phyloP scores from a whole-genome alignment of 75 land plant species.

The Adiantum capillusveneris region DNA sequence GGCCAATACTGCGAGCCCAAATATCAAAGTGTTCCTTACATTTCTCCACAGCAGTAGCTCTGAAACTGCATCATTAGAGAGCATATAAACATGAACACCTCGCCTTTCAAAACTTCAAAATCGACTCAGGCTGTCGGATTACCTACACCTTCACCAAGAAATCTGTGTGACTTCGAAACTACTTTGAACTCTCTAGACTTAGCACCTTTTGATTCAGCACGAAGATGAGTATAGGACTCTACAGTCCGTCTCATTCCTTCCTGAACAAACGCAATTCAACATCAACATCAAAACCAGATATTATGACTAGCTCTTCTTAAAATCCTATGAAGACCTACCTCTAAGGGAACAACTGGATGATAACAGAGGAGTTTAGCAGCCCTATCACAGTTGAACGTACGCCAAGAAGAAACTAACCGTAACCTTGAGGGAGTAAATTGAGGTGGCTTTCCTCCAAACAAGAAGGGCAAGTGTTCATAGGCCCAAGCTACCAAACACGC shows the following conservation, averaged over 20 bases:
- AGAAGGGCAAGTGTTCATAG: conserved; percentile 43
- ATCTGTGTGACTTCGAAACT: conserved; percentile 49
- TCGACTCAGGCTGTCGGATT: not conserved
- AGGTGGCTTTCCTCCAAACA: conserved; percentile 65
- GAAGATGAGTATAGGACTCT: conserved; percentile 60
- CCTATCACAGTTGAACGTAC: conserved; percentile 74
- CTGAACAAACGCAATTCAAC: no score
- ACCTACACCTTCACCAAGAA: conserved; percentile 64
- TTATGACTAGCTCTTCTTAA: no score
- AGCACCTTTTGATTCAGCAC: conserved; percentile 28
- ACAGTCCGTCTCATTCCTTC: conserved; percentile 71
- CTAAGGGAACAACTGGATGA: conserved; percentile 60
- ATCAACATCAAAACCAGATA: no score
- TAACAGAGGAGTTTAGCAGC: conserved; percentile 71
- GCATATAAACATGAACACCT: conserved; percentile 8
- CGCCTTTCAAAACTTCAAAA: not conserved
- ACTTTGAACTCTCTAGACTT: conserved; percentile 15
- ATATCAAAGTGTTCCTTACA: conserved; percentile 37
- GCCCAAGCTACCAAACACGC: conserved; percentile 63
- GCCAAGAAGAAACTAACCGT: conserved; percentile 51
- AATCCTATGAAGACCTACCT: conserved; percentile 34
- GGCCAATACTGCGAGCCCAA: conserved; percentile 27
- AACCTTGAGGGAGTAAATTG: conserved; percentile 77
- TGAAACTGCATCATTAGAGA: conserved; percentile 46
- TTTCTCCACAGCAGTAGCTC: conserved; percentile 78